Base-by-base conservation (phyloP, 2,329 filamentous ascomycete species). In the Thielaviopsis populi region DNA sequence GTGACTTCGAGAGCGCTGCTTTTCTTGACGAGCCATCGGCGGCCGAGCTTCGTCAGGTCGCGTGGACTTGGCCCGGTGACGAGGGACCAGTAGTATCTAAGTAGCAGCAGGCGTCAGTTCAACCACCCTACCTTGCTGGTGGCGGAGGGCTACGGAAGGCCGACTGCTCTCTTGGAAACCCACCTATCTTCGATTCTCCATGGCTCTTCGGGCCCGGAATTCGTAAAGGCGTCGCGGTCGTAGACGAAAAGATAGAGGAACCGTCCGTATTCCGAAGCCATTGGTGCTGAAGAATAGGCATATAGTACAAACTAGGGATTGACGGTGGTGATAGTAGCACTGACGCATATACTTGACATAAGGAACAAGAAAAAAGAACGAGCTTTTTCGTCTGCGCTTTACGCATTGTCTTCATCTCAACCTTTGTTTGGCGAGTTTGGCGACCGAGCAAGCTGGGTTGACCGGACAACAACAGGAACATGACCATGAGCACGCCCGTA, bases 211-310 rank as follows among this genome's bases (percentile, higher is more conserved):
- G 37, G 33, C 13, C 37, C 40, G 11, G 33, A 41, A 33, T 53
- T 40, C 24, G 33, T 42, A 41, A 62, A 62, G n/a, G 46, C 37
- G 30, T 54, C 43, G 7, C 43, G 46, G 24, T 50, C 37, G 41
- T 62, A 62, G 15, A 56, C 15, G 37, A 53, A 62, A 19, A 62
- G 61, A 42, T 62, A 62, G 48, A 62, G 46, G 17, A 53, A 62
- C 17, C 24, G 46, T 15, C 13, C 48, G 19, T 62, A n/a, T 19
- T 62, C 33, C 24, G 33, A 33, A 30, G 61, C 30, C 61, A 62
- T 62, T 22, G 24, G 13, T 56, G 24, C 13, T 24, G 37, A 41
- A 8, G 37, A 1, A 19, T 5, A 24, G 13, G 24, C 17, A 50
- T 50, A 10, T 2, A 27, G 15, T 50, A 24, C 19, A 11, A 3